These are phyloP conservation scores for Pythium dissotocum DNA, from an alignment of 352 stramenopile genomes.

Conservation along the genomic window DNA sequence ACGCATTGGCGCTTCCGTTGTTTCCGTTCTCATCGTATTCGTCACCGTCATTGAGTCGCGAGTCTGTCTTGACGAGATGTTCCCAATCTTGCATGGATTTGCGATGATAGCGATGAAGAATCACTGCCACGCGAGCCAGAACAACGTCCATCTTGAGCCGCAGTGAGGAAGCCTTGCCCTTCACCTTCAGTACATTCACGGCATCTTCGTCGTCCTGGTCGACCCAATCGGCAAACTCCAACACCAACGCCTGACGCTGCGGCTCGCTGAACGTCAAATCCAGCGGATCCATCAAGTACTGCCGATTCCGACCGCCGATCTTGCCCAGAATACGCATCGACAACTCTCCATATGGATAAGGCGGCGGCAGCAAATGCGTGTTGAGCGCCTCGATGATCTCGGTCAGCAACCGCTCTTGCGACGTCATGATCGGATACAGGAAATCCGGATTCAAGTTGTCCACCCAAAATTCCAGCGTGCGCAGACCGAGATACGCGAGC, in stretches of 20 bases:
- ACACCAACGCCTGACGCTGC: slow-evolving; percentile 45
- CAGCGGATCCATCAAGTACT: slow-evolving; percentile 87
- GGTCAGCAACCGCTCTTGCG: slow-evolving; percentile 86
- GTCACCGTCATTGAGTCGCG: slow-evolving; percentile 56
- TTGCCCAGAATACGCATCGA: slow-evolving; percentile 97
- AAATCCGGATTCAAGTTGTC: slow-evolving; percentile 99
- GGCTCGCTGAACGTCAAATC: slow-evolving; percentile 57
- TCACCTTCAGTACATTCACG: background rate
- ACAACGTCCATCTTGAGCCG: slow-evolving; percentile 63
- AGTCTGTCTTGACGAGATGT: slow-evolving; percentile 57
- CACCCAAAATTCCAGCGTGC: slow-evolving; percentile 98
- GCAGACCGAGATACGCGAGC: slow-evolving; percentile 94
- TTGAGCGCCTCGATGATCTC: slow-evolving; percentile 96
- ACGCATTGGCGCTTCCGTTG: slow-evolving; percentile 19
- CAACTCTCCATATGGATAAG: slow-evolving; percentile 97
- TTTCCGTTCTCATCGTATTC: slow-evolving; percentile 58
- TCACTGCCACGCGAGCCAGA: slow-evolving; percentile 40
- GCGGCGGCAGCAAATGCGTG: slow-evolving; percentile 93
- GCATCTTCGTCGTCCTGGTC: slow-evolving; percentile 19
- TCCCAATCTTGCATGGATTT: slow-evolving; percentile 54
- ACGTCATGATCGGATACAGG: slow-evolving; percentile 93
- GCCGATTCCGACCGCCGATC: slow-evolving; percentile 93
- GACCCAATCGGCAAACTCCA: slow-evolving; percentile 55
- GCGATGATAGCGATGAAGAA: slow-evolving; percentile 64
- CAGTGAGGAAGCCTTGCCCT: background rate